These are phyloP conservation scores for Amanita rubescens DNA, from an alignment of 768 basidiomycete genomes.

Conservation along the genomic window DNA sequence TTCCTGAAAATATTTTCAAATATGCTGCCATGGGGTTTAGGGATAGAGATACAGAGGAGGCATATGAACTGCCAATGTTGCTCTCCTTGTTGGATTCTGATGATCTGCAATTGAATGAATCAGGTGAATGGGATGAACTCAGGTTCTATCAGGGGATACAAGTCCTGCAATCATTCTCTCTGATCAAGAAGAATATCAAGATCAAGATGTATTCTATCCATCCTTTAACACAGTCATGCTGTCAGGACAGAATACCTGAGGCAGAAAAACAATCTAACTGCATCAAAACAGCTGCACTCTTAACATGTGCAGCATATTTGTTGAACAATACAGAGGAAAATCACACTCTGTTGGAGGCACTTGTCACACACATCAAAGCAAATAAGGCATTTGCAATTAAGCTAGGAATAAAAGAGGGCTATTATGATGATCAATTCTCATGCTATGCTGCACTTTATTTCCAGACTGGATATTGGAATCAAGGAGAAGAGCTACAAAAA, in stretches of 20 bases:
- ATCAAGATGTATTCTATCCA: slow-evolving; percentile 9
- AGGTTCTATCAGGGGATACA: slow-evolving; percentile 12
- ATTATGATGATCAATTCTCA: slow-evolving; percentile 1
- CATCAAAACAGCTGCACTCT: background rate
- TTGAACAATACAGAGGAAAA: background rate
- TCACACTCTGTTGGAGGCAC: background rate
- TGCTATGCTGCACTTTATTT: background rate
- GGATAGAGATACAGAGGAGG: background rate
- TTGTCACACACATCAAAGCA: slow-evolving; percentile 6
- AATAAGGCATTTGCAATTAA: background rate
- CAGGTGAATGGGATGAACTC: slow-evolving; percentile 11
- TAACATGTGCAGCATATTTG: slow-evolving; percentile 2
- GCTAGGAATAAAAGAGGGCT: background rate
- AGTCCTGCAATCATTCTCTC: slow-evolving; percentile 13
- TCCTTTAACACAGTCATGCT: slow-evolving; percentile 11
- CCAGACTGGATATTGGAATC: background rate
- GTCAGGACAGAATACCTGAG: background rate
- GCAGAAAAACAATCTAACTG: background rate
- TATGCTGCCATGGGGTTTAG: slow-evolving; percentile 7
- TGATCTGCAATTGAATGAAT: background rate
- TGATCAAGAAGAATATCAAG: slow-evolving; percentile 8
- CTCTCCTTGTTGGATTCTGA: background rate
- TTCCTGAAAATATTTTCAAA: slow-evolving; percentile 11
- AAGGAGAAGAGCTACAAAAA: background rate
- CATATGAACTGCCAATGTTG: background rate